phyloP scores from a whole-genome alignment of 1,139 yeast genomes.

The Saccharomycopsis hybrid region DNA sequence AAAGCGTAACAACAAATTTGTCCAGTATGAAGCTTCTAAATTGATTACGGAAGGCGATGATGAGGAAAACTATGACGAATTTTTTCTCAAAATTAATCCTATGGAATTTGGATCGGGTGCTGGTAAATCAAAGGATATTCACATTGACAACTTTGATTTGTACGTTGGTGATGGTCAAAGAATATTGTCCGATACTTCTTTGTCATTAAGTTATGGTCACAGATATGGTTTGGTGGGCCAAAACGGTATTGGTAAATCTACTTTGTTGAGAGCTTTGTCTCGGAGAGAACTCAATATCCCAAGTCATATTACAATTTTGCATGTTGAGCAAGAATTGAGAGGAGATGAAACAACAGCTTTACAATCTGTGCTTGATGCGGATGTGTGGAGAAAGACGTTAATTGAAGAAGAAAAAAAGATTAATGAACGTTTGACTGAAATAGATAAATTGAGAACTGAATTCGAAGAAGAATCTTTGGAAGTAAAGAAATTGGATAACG shows the following conservation, averaged over 20 bases:
- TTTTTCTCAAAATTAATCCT: conserved; percentile 92
- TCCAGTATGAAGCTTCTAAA: conserved; percentile 86
- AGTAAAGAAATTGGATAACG: conserved; percentile 76
- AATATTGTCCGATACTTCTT: conserved; percentile 80
- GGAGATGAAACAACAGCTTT: conserved; percentile 90
- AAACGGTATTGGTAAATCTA: conserved; percentile 99
- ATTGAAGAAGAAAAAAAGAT: conserved; percentile 70
- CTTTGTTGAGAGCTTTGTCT: conserved; percentile 81
- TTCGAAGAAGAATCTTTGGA: conserved; percentile 83
- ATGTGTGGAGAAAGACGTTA: conserved; percentile 95
- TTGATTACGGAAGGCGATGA: conserved; percentile 52
- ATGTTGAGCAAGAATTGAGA: conserved; percentile 93
- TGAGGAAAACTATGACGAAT: conserved; percentile 81
- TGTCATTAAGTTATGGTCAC: conserved; percentile 85
- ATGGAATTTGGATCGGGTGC: conserved; percentile 85
- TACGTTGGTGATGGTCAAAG: conserved; percentile 95
- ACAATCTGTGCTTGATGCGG: conserved; percentile 95
- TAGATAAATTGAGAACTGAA: conserved; percentile 60
- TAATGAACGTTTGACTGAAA: conserved; percentile 65
- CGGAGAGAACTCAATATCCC: conserved; percentile 93
- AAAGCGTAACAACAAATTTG: conserved; percentile 82
- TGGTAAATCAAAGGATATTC: conserved; percentile 92
- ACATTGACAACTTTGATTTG: conserved; percentile 85
- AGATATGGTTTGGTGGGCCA: conserved; percentile 97
- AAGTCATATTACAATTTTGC: conserved; percentile 87